Base-by-base conservation (phyloP, 352 stramenopile genomes). In the Globisporangium splendens region DNA sequence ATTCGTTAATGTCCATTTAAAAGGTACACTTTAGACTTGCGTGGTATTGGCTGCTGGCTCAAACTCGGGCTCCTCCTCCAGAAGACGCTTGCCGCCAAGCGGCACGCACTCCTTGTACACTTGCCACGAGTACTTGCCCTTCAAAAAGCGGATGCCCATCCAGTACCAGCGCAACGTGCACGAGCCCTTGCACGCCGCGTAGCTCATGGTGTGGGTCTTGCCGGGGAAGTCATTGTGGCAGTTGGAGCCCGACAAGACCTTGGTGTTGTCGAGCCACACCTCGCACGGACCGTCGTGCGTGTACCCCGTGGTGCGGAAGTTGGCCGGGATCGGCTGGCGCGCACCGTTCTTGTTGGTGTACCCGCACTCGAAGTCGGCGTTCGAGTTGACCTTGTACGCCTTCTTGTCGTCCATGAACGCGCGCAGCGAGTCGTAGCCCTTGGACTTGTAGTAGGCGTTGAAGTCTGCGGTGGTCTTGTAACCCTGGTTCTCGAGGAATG, bases 71-170 rank as follows among this genome's bases (percentile, higher is more conserved):
- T 47, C 51, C 3, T 10, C 41, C 17, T 39, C 54, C 22, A 50
- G 41, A 15, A 44, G 31, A 33, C 55, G 55, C 33, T 44, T 31
- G 2, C 38, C 46, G 2, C n/a, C 28, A 24, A 61, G 1, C 6
- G 38, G 15, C 35, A 61, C 65, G 35, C 75, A 83, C 1, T 70
- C 66, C 70, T 85, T 83, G 65, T 85, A 85, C 17, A 85, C 56
- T 60, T 85, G 72, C 75, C 75, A 85, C 60, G 72, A 85, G 61
- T 77, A 78, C 54, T 58, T 62, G 48, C 75, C 74, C 28, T 82
- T 69, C 14, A 77, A 59, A 56, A 72, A 79, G 33, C 70, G 70
- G 20, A 76, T 59, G 14, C 68, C 68, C 42, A 79, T 48, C 65
- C 68, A 79, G 68, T 65, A 79, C 71, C 71, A 79, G 44, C 63